Evolutionary conservation across 164 flowering plant species (phyloP).

Genomic region (Annona cherimola): DNA sequence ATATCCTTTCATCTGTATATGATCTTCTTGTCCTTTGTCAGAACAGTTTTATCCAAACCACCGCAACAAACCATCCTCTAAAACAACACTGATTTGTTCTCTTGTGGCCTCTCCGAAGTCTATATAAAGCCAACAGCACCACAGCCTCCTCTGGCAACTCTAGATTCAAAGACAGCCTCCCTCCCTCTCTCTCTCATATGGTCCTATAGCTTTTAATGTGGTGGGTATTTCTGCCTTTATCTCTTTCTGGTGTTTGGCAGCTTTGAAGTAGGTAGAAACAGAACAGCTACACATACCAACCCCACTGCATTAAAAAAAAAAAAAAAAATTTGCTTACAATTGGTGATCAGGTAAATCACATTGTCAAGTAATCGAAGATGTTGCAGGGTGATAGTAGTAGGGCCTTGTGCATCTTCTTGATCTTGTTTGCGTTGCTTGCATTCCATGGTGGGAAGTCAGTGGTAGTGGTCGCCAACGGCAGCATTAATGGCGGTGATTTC

Average conservation of each 20-base stretch:
- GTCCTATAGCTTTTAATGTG: neutral
- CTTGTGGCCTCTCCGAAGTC: neutral
- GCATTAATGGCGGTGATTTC: slow-evolving; percentile 3
- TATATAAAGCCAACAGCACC: neutral
- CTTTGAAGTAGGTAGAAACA: neutral
- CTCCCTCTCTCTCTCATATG: neutral
- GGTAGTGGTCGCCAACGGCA: too few relatives aligned
- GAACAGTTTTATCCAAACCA: neutral
- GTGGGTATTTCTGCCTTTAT: neutral
- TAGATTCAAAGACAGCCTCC: neutral
- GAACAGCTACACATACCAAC: neutral
- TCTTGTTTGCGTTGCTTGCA: neutral
- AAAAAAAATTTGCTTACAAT: neutral
- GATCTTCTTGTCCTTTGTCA: neutral
- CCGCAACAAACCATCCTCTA: neutral
- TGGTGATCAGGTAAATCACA: neutral
- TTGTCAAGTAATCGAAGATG: neutral
- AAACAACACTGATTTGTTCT: neutral
- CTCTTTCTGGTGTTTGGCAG: too few relatives aligned
- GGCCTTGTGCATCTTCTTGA: neutral
- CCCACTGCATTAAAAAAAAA: neutral
- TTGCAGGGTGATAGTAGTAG: neutral
- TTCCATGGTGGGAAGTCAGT: neutral
- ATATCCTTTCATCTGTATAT: neutral
- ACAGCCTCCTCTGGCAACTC: neutral